Evolutionary conservation across 140 eudicot species (phyloP).

Genomic region (Anethum foeniculum): DNA sequence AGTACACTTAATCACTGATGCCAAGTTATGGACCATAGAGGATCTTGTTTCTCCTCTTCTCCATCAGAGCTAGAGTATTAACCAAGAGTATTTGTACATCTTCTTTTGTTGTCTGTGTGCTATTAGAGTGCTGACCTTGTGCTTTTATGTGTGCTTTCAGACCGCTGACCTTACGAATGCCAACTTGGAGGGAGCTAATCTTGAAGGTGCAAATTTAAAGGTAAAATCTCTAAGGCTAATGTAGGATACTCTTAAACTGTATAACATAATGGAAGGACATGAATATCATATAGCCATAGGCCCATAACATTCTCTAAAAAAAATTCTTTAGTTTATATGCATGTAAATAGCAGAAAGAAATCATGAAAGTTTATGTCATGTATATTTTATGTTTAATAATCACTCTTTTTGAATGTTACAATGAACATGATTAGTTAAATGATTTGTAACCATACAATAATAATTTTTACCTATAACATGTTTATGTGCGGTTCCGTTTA

Average conservation of each 20-base stretch:
- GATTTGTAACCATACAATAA: background rate
- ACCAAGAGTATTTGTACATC: too few relatives aligned
- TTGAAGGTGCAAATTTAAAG: constrained; percentile 96
- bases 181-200: constrained; percentile 93
- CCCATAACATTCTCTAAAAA: background rate
- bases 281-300: background rate
- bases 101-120: background rate
- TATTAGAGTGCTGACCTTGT: background rate
- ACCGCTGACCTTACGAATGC: constrained; percentile 95
- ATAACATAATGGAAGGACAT: background rate
- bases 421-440: background rate
- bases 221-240: constrained; percentile 24
- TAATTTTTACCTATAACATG: background rate
- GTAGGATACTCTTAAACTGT: background rate
- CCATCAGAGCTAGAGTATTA: too few relatives aligned
- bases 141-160: constrained; percentile 28
- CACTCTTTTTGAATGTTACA: background rate
- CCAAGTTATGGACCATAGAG: background rate
- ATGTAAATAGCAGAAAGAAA: background rate
- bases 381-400: background rate
- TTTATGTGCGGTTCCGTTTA: background rate
- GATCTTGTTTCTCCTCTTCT: too few relatives aligned
- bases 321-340: background rate
- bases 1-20: background rate
- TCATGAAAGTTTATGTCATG: background rate